Conservation (phyloP, 2,329 filamentous ascomycete species). For the Monosporascus cannonballus region DNA sequence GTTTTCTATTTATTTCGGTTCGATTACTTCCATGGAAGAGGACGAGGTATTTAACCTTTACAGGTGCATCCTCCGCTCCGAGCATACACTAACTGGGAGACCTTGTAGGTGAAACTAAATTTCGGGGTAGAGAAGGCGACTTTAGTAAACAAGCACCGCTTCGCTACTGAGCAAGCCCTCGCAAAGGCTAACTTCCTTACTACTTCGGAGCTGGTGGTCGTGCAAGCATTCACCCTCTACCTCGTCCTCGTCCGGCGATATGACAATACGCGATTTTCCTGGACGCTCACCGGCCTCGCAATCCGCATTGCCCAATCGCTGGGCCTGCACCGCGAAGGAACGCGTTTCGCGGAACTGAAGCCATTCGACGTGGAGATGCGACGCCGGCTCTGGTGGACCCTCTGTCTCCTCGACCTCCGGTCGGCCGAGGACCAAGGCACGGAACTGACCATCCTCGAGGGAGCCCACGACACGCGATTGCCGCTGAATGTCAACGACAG, state of each 20-base stretch:
- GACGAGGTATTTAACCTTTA: slow-evolving; percentile 40
- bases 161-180: slow-evolving; percentile 53
- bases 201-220: slow-evolving; percentile 49
- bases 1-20: slow-evolving; percentile 56
- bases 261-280: slow-evolving; percentile 49
- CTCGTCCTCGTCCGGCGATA: slow-evolving; percentile 46
- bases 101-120: slow-evolving; percentile 41
- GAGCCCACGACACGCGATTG: slow-evolving; percentile 45
- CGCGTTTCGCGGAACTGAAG: slow-evolving; percentile 42
- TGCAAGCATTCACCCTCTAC: slow-evolving; percentile 58
- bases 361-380: slow-evolving; percentile 59
- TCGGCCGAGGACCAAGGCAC: slow-evolving; percentile 54
- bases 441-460: slow-evolving; percentile 38
- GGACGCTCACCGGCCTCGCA: slow-evolving; percentile 59
- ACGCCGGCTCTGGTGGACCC: slow-evolving; percentile 55
- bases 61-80: background rate
- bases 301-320: slow-evolving; percentile 49
- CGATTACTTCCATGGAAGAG: slow-evolving; percentile 54
- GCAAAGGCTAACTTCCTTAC: slow-evolving; percentile 56
- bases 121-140: slow-evolving; percentile 42
- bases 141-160: slow-evolving; percentile 41
- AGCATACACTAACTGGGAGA: slow-evolving; percentile 7
- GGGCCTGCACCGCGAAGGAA: slow-evolving; percentile 53
- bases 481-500: slow-evolving; percentile 53
- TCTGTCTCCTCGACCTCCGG: slow-evolving; percentile 54